phyloP scores from a whole-genome alignment of 768 basidiomycete species.

The Naematelia encephala region DNA sequence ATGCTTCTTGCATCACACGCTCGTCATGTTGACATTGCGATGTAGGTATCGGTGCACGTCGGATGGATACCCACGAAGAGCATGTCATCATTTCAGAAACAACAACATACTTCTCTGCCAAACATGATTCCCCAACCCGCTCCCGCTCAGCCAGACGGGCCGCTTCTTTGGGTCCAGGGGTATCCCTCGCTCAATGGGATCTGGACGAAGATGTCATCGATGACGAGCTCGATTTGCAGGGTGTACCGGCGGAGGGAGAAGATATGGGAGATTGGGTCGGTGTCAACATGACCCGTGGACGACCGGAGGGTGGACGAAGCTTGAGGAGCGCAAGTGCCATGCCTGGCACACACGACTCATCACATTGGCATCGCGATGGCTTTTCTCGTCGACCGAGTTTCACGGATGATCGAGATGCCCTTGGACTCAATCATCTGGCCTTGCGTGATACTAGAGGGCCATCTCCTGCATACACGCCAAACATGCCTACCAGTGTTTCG shows the following conservation, averaged over 20 bases:
- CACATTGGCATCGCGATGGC: constrained; percentile 22
- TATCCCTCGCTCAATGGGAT: constrained; percentile 17
- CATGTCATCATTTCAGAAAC: constrained; percentile 69
- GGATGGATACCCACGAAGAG: constrained; percentile 74
- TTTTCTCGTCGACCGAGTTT: constrained; percentile 29
- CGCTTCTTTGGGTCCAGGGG: constrained; percentile 57
- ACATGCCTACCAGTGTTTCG: constrained; percentile 1
- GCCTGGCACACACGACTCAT: constrained; percentile 25
- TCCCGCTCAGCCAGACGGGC: constrained; percentile 54
- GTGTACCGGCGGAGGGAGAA: constrained; percentile 20
- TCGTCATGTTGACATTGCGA: not conserved
- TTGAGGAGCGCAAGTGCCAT: constrained; percentile 34
- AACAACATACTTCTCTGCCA: constrained; percentile 68
- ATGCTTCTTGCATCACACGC: not conserved
- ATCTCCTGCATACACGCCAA: constrained; percentile 48
- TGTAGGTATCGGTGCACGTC: constrained; percentile 64
- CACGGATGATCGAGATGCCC: constrained; percentile 5
- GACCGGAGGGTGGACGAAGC: constrained; percentile 13
- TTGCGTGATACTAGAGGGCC: constrained; percentile 25
- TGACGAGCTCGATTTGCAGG: constrained; percentile 21
- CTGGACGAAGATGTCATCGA: constrained; percentile 27
- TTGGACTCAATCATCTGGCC: constrained; percentile 1
- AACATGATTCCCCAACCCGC: constrained; percentile 33
- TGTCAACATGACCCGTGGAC: constrained; percentile 11
- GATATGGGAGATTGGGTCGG: constrained; percentile 12